A percentile compares a stretch with the other conserved stretches of the same genome.
Evolutionary conservation across 352 stramenopile genomes (phyloP).

Genomic region (Globisporangium lucens): DNA sequence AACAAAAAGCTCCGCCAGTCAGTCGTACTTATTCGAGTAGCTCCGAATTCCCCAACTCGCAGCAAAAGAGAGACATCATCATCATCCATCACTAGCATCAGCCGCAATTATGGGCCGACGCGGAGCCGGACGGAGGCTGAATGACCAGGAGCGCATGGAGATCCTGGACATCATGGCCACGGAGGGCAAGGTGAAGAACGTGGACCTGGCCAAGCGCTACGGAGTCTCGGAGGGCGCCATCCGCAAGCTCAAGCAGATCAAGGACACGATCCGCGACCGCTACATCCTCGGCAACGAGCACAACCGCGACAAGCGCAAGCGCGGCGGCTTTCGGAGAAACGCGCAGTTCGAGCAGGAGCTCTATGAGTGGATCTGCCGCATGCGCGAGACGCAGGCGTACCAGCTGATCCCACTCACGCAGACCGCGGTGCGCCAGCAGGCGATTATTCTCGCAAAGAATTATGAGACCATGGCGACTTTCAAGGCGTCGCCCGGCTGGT

Average conservation of each 20-base stretch:
- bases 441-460: slow-evolving; percentile 80
- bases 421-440: slow-evolving; percentile 79
- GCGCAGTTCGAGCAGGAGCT: slow-evolving; percentile 84
- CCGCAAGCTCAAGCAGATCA: slow-evolving; percentile 88
- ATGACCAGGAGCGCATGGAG: slow-evolving; percentile 89
- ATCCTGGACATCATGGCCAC: slow-evolving; percentile 80
- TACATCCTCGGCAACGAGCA: slow-evolving; percentile 83
- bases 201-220: slow-evolving; percentile 82
- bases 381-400: slow-evolving; percentile 78
- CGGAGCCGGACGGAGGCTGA: slow-evolving; percentile 74
- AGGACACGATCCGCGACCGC: slow-evolving; percentile 78
- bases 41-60: slow-evolving; percentile 8
- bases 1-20: neutral
- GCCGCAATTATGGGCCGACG: slow-evolving; percentile 52
- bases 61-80: neutral
- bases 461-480: slow-evolving; percentile 84
- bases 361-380: slow-evolving; percentile 83
- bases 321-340: slow-evolving; percentile 79
- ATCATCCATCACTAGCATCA: neutral
- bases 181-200: slow-evolving; percentile 85
- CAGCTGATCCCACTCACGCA: slow-evolving; percentile 84
- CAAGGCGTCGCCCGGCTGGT: slow-evolving; percentile 86
- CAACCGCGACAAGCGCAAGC: slow-evolving; percentile 86
- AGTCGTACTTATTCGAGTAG: slow-evolving; percentile 33
- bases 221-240: slow-evolving; percentile 84